Evolutionary conservation across 257 asterid genomes (phyloP), one percentile per base, ranked within the genome.

Genomic region (Ehretia macrophylla): DNA sequence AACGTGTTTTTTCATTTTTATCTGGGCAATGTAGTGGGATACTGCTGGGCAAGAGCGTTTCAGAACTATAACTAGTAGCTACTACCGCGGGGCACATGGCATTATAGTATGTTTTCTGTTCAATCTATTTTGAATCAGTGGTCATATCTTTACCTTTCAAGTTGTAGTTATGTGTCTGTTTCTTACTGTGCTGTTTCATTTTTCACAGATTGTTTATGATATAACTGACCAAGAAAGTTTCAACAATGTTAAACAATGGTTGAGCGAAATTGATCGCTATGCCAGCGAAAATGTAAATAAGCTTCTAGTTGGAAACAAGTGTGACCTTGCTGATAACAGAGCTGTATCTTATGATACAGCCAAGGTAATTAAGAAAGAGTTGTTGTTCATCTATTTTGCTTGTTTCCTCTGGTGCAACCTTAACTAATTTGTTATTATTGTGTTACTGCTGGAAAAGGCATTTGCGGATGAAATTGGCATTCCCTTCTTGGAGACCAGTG

Each of bases 401-500:
- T 27, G 3, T 27, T 27, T 27, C 6, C 35, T 1, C 35, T 27
- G 35, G 35, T 27, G 6, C 6, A 27, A 27, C 35, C 35, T 27
- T 27, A 1, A 65, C 65, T 67, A 57, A 17, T 53, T 20, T 19
- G 5, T 0, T 14, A 11, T 62, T 51, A 14, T 58, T 56, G 35
- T 27, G 35, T 1, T 1, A 27, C 35, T 27, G 35, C 6, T 27
- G 35, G 35, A 27, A 27, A 55, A 89, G 97, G 97, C 88, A 40
- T 85, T 87, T 70, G 97, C 97, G 1, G 96, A 90, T 66, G 96
- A 90, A 68, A 83, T 85, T 8, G 97, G 97, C 55, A 90, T 90
- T 72, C 97, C 97, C 32, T 87, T 87, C 75, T 59, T 90, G 97
- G 97, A 87, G 79, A 85, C 97, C 37, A 90, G 97, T 85, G 96